Evolutionary conservation across 768 basidiomycete species (phyloP).

Genomic region (Phanerochaete sordida): DNA sequence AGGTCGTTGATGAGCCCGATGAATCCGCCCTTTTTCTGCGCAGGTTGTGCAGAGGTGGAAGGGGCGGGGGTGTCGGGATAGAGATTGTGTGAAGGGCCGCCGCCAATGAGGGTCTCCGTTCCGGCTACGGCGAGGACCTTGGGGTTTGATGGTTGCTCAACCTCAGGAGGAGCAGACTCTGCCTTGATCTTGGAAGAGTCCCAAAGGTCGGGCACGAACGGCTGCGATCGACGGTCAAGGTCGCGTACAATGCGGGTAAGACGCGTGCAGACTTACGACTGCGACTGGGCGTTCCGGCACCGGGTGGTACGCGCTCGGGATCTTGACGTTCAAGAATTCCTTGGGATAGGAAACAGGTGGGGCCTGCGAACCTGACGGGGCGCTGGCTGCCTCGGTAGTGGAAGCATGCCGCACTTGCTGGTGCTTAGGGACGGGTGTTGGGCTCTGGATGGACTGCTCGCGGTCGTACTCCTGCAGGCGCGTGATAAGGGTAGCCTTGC

Average conservation of each 20-base stretch:
- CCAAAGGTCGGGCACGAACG: conserved; percentile 59
- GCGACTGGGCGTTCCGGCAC: conserved; percentile 43
- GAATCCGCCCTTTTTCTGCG: conserved; percentile 26
- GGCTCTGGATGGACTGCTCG: conserved; percentile 15
- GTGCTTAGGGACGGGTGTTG: conserved; percentile 6
- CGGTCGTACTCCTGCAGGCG: conserved; percentile 53
- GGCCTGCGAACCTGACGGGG: conserved; percentile 35
- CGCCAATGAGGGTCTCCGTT: conserved; percentile 42
- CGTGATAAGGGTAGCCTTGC: conserved; percentile 52
- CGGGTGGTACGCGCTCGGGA: conserved; percentile 54
- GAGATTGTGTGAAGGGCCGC: conserved; percentile 43
- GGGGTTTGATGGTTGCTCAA: conserved; percentile 30
- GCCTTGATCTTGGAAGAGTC: conserved; percentile 40
- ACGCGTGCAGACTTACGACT: conserved; percentile 45
- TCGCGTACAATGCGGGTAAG: not conserved
- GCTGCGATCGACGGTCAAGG: conserved; percentile 33
- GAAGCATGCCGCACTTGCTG: conserved; percentile 25
- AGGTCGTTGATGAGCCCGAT: conserved; percentile 30
- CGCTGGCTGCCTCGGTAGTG: conserved; percentile 35
- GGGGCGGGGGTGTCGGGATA: conserved; percentile 23
- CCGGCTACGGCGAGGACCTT: conserved; percentile 52
- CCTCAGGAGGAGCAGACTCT: conserved; percentile 19
- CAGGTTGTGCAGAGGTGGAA: conserved; percentile 7
- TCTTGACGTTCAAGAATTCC: conserved; percentile 42
- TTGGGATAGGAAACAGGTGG: conserved; percentile 20